phyloP scores from a whole-genome alignment of 305 asterid genomes.

The Solanum chacoense region DNA sequence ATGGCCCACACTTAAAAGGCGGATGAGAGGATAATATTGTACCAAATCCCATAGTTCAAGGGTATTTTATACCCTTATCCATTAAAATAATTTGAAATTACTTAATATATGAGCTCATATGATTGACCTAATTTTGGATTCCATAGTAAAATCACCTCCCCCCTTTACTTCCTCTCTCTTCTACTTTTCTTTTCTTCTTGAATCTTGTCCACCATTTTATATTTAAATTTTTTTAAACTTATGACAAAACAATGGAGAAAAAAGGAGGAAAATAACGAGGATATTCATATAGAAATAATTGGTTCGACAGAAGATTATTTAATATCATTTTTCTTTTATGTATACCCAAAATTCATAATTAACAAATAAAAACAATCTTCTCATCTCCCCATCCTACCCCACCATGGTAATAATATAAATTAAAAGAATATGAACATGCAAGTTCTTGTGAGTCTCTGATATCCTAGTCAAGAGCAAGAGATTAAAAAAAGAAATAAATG shows the following conservation, averaged over 20 bases:
- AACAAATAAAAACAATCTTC: background rate
- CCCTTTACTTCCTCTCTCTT: background rate
- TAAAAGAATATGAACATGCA: background rate
- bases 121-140: no score
- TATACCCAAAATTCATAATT: background rate
- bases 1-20: no score
- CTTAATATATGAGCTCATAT: no score
- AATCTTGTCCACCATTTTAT: background rate
- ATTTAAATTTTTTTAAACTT: background rate
- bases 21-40: no score
- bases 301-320: background rate
- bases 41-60: no score
- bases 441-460: background rate
- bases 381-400: background rate
- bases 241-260: background rate
- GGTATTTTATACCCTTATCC: no score
- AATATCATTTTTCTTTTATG: background rate
- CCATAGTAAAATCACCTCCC: no score
- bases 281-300: background rate
- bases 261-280: background rate
- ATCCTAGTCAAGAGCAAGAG: background rate
- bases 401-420: background rate
- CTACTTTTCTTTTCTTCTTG: background rate
- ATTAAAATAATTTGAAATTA: no score
- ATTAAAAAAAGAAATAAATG: background rate